These are phyloP conservation scores for Taphrina communis DNA, from an alignment of 1,139 yeast genomes.

Conservation along the genomic window DNA sequence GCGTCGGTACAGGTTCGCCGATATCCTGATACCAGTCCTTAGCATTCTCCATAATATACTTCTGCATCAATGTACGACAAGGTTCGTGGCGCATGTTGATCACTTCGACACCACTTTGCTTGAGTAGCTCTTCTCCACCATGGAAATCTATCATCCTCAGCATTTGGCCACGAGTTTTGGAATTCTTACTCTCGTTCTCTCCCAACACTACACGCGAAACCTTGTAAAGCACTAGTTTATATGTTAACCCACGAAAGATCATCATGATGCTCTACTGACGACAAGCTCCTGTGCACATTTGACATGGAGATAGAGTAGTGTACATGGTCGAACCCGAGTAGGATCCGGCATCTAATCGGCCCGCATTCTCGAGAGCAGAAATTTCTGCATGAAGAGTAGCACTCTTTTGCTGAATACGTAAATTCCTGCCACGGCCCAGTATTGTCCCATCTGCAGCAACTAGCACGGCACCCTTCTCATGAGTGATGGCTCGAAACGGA, in stretches of 20 bases:
- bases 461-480: constrained; percentile 20
- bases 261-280: background rate
- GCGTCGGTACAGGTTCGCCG: constrained; percentile 12
- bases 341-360: constrained; percentile 5
- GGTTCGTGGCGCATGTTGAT: constrained; percentile 1
- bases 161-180: no score
- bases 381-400: constrained; percentile 26
- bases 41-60: constrained; percentile 15
- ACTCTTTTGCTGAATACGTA: constrained; percentile 16
- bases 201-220: constrained; percentile 19
- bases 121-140: constrained; percentile 15
- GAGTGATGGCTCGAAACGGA: background rate
- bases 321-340: constrained; percentile 27
- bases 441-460: constrained; percentile 16
- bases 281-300: constrained; percentile 31
- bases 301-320: constrained; percentile 25
- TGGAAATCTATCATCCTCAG: background rate
- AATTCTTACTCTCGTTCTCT: constrained; percentile 15
- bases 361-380: constrained; percentile 28
- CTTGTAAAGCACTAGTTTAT: constrained; percentile 13
- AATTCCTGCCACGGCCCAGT: constrained; percentile 16
- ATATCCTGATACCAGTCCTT: constrained; percentile 25
- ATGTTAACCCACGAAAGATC: background rate
- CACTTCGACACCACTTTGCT: constrained; percentile 1
- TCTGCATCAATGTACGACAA: constrained; percentile 14